Base-by-base conservation (phyloP, 257 asterid genomes). In the Fraxinus anomala region DNA sequence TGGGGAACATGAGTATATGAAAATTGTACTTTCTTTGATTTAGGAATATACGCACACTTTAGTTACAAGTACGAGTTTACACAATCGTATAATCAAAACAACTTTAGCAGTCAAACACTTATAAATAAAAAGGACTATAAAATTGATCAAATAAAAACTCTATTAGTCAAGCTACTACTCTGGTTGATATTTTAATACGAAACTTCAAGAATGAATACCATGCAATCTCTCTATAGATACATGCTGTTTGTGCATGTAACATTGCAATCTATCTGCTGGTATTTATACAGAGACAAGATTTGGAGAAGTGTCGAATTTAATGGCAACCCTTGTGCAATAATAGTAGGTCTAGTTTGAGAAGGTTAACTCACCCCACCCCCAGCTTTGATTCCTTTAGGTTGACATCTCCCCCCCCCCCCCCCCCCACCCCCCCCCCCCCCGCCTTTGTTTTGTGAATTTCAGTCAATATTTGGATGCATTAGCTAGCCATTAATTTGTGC, bases 351-450 rank as follows among this genome's bases (percentile, higher is more conserved):
- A 28, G 42, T 74, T 69, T 19, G 66, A 56, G 34, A 71, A 34
- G 73, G 84, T 83, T 82, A 83, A 83, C 82, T 21, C 51, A 34
- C 42, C 82, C 82, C 77, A 80, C 72, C 63, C 26, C 56, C 17
- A 24, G 26, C 16, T 76, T 81, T 72, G 75, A 77, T 30, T 42
- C 17, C n/a, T 76, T 26, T 73, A 80, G 66, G 80, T 78, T 77
- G 85, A 82, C 82, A n/a, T n/a, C n/a, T n/a, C n/a, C 30, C 30
- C 30, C 30, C 30, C 30, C 30, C 30, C 30, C 30, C 30, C 30
- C 30, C 30, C 30, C 30, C 30, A 28, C 31, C 31, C 31, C 31
- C 31, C 31, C 31, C 31, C 31, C 31, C 6, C 12, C 31, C 12
- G 1, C n/a, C 9, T 8, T 59, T n/a, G 68, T 59, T 59, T 23